Conservation (phyloP, 2,329 filamentous ascomycete species). For the Fusarium sulawesiense region DNA sequence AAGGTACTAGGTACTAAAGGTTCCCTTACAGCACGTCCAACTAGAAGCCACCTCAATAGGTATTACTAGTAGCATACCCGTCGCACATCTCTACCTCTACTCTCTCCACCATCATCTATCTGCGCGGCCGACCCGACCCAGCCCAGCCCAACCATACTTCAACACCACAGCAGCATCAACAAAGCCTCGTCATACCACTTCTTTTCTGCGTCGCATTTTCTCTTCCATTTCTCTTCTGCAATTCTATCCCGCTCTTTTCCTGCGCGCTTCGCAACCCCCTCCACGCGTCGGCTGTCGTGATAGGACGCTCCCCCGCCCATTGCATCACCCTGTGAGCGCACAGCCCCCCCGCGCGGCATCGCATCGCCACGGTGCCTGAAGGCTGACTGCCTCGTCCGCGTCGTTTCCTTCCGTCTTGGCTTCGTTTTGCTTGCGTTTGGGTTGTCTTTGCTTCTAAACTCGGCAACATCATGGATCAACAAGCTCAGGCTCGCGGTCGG, state of each 20-base stretch:
- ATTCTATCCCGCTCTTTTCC: constrained; percentile 23
- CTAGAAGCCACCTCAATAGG: not conserved
- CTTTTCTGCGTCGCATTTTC: constrained; percentile 33
- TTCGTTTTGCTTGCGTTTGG: constrained; percentile 6
- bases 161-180: not conserved
- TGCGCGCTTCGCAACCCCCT: constrained; percentile 43
- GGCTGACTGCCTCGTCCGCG: constrained; percentile 59
- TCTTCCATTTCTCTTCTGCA: constrained; percentile 19
- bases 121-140: constrained; percentile 17
- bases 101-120: constrained; percentile 39
- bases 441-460: constrained; percentile 45
- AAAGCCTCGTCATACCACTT: constrained; percentile 16
- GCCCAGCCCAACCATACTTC: not conserved
- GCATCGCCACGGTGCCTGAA: constrained; percentile 56
- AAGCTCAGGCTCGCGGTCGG: constrained; percentile 60
- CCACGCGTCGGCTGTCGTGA: constrained; percentile 47
- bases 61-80: constrained; percentile 18
- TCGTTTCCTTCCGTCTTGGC: constrained; percentile 33
- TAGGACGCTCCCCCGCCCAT: constrained; percentile 47
- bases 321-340: constrained; percentile 52
- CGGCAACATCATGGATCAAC: constrained; percentile 56
- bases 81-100: constrained; percentile 22
- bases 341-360: constrained; percentile 51
- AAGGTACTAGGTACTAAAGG: not conserved
- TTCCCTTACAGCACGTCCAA: not conserved